Base-by-base conservation (phyloP, 345 rosid genomes). In the Carallia brachiata region DNA sequence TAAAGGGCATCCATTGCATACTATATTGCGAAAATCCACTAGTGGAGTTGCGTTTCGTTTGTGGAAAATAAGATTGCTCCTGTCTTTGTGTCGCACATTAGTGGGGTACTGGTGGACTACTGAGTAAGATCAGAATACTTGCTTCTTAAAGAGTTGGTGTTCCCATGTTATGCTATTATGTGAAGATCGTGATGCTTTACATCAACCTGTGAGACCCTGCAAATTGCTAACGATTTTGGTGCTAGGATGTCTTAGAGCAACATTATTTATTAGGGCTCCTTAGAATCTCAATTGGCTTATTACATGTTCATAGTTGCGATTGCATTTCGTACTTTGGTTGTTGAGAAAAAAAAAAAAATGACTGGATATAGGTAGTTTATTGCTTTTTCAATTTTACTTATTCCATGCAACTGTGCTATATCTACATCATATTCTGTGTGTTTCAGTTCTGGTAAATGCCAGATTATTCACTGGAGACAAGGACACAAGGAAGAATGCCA, bases 401-500 rank as follows among this genome's bases (percentile, higher is more conserved):
- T 36, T 55, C 36, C 17, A 34, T 59, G 31, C 15, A 52, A 34
- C 19, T n/a, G 28, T 53, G 59, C 53, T 30, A 15, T 57, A 9
- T 50, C 71, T 65, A 71, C 71, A 31, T 61, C 39, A 12, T 62
- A 63, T 69, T 83, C 81, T 52, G 54, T 36, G 52, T 70, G 23
- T 69, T 74, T 55, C 82, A 95, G 99, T 78, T 92, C 99, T 56
- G 85, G 89, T 2, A 83, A 87, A 79, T 95, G 99, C 81, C 99
- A 95, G 82, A 82, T 92, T 73, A 76, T 86, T 55, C 98, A 92
- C 72, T 95, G 99, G 99, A 80, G 98, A 68, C 96, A 89, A 88
- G 99, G 98, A 74, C 99, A 94, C 77, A 91, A 84, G 83, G 88
- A 90, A 69, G 92, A 91, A 67, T 94, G 98, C 70, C 80, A 40